These are phyloP conservation scores for Sporopachydermia cereana DNA, from an alignment of 1,139 yeast genomes.

Conservation along the genomic window DNA sequence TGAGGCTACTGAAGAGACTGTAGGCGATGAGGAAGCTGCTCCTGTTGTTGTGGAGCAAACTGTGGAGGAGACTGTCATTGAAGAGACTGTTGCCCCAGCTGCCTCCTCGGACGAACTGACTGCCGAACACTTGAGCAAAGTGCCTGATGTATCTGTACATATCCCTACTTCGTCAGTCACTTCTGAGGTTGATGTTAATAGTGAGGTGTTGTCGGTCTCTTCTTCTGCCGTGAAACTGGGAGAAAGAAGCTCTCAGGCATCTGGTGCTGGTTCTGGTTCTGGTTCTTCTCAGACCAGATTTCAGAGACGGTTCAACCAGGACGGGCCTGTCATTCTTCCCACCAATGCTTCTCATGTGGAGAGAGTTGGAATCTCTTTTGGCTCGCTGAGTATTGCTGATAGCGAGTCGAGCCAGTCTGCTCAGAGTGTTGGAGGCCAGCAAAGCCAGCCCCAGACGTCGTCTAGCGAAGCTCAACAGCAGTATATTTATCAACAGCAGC, in stretches of 20 bases:
- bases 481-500: constrained; percentile 13
- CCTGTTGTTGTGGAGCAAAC: constrained; percentile 17
- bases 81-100: constrained; percentile 15
- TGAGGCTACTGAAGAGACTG: constrained; percentile 19
- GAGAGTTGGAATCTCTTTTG: constrained; percentile 60
- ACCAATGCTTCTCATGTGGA: constrained; percentile 35
- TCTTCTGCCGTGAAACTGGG: constrained; percentile 17
- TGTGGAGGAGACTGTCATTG: constrained; percentile 15
- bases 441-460: constrained; percentile 11
- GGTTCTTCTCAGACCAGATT: constrained; percentile 5
- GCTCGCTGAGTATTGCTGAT: constrained; percentile 39
- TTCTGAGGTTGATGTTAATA: constrained; percentile 19
- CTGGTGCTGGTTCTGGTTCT: constrained; percentile 11
- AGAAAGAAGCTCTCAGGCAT: constrained; percentile 16
- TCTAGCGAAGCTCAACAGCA: constrained; percentile 12
- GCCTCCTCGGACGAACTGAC: constrained; percentile 17
- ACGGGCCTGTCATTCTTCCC: constrained; percentile 58
- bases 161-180: constrained; percentile 19
- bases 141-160: constrained; percentile 19
- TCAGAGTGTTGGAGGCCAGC: constrained; percentile 13
- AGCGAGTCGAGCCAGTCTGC: constrained; percentile 20
- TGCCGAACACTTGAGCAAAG: constrained; percentile 15
- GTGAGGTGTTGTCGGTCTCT: constrained; percentile 17
- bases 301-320: constrained; percentile 30
- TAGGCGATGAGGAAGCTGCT: constrained; percentile 17